Evolutionary conservation across 2,329 filamentous ascomycete species (phyloP).

Genomic region (Chaetomiaceae sp.): DNA sequence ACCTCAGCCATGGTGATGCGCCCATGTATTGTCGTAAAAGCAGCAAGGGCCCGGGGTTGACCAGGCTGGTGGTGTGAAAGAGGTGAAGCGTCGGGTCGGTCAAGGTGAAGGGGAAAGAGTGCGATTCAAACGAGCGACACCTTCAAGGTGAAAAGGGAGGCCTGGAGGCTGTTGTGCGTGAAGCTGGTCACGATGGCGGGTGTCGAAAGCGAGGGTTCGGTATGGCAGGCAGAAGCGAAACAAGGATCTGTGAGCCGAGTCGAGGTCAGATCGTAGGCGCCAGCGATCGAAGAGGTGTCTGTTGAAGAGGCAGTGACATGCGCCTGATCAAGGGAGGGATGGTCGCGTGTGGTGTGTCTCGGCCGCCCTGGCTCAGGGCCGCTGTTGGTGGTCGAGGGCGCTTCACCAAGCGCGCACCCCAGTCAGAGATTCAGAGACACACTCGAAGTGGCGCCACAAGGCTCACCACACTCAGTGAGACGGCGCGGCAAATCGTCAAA

Average conservation of each 20-base stretch:
- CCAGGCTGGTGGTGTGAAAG: not conserved
- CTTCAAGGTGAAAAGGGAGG: slow-evolving; percentile 14
- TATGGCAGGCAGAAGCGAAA: not conserved
- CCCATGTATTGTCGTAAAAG: slow-evolving; percentile 17
- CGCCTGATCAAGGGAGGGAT: not conserved
- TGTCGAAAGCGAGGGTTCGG: not conserved
- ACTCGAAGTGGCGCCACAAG: slow-evolving; percentile 10
- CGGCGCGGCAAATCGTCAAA: not conserved
- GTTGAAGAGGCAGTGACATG: slow-evolving; percentile 4
- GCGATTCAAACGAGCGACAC: slow-evolving; percentile 21
- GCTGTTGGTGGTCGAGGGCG: slow-evolving; percentile 1
- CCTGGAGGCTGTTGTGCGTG: not conserved
- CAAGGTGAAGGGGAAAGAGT: slow-evolving; percentile 6
- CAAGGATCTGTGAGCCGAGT: not conserved
- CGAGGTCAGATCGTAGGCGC: not conserved
- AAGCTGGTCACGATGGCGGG: slow-evolving; percentile 13
- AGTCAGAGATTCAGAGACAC: not conserved
- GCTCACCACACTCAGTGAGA: slow-evolving; percentile 3
- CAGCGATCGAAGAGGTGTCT: not conserved
- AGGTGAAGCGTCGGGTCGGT: not conserved
- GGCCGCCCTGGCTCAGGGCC: not conserved
- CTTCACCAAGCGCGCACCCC: slow-evolving; percentile 9
- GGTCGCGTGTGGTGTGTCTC: not conserved
- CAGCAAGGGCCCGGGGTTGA: slow-evolving; percentile 5
- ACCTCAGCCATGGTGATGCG: slow-evolving; percentile 22